Evolutionary conservation across 176 grass and related monocot genomes (phyloP).

Genomic region (Guadua angustifolia): DNA sequence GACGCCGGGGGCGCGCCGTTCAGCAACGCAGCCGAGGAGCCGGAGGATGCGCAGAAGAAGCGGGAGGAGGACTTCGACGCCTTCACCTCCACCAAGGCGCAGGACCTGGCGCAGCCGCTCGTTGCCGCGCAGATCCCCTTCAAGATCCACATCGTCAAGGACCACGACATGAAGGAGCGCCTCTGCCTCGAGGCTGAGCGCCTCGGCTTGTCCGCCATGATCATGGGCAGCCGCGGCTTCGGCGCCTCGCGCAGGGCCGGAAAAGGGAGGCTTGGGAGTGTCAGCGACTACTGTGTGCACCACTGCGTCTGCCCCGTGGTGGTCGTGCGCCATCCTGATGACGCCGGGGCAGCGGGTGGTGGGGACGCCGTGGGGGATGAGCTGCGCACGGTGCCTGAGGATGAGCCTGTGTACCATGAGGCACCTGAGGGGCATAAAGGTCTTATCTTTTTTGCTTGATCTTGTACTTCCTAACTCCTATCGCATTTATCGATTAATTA

Average conservation of each 20-base stretch:
- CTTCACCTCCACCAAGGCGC: conserved; percentile 80
- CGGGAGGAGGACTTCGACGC: conserved; percentile 86
- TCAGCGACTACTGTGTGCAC: conserved; percentile 96
- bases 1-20: background rate
- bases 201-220: conserved; percentile 76
- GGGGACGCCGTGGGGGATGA: conserved; percentile 45
- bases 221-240: conserved; percentile 94
- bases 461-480: background rate
- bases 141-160: conserved; percentile 94
- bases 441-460: conserved; percentile 1
- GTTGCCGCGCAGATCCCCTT: conserved; percentile 75
- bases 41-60: conserved; percentile 62
- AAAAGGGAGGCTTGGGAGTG: conserved; percentile 79
- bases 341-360: conserved; percentile 1
- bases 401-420: conserved; percentile 68
- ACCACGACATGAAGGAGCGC: conserved; percentile 98
- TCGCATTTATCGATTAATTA: conserved; percentile 10
- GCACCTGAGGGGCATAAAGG: conserved; percentile 67
- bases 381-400: conserved; percentile 62
- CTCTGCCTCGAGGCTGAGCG: conserved; percentile 89
- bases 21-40: conserved; percentile 21
- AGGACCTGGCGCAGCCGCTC: conserved; percentile 83
- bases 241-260: conserved; percentile 69
- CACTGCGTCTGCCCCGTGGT: conserved; percentile 90
- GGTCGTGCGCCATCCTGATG: conserved; percentile 79